Conservation (phyloP, 2,329 filamentous ascomycete species). For the Elsinoe australis region DNA sequence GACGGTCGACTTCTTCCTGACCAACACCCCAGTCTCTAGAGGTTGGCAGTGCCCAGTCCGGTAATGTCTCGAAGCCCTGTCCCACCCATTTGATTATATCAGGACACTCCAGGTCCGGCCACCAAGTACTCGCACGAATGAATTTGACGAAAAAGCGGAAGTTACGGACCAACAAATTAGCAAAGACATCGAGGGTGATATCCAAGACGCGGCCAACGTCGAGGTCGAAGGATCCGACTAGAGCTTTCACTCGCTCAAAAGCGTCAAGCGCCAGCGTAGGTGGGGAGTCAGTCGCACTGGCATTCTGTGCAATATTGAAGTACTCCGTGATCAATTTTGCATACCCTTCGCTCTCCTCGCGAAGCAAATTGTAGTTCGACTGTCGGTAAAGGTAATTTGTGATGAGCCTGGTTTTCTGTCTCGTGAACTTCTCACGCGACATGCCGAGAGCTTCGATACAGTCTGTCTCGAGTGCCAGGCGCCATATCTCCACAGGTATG, state of each 20-base stretch:
- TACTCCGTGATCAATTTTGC: slow-evolving; percentile 93
- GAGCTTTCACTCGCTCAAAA: slow-evolving; percentile 83
- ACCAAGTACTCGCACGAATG: slow-evolving; percentile 88
- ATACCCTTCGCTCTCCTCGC: slow-evolving; percentile 94
- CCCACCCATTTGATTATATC: slow-evolving; percentile 43
- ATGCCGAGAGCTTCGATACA: slow-evolving; percentile 69
- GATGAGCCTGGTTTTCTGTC: slow-evolving; percentile 77
- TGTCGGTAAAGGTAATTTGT: slow-evolving; percentile 92
- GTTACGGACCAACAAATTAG: slow-evolving; percentile 85
- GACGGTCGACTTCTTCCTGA: slow-evolving; percentile 59
- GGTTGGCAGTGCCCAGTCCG: slow-evolving; percentile 73
- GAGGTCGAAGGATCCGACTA: slow-evolving; percentile 94
- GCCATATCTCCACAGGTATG: slow-evolving; percentile 65
- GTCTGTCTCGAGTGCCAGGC: slow-evolving; percentile 71
- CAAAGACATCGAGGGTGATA: slow-evolving; percentile 90
- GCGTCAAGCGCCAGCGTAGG: slow-evolving; percentile 62
- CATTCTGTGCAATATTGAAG: slow-evolving; percentile 68
- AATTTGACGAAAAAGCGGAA: slow-evolving; percentile 93
- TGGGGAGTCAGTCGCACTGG: slow-evolving; percentile 56
- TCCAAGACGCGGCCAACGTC: slow-evolving; percentile 93
- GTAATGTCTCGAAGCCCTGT: slow-evolving; percentile 59
- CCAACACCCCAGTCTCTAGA: slow-evolving; percentile 55
- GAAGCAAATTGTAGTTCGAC: slow-evolving; percentile 89
- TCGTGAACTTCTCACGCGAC: slow-evolving; percentile 75
- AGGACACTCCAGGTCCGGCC: slow-evolving; percentile 62